A percentile compares a stretch with the other conserved stretches of the same genome.
phyloP scores from a whole-genome alignment of 164 flowering plant genomes.

The Annona cherimola region DNA sequence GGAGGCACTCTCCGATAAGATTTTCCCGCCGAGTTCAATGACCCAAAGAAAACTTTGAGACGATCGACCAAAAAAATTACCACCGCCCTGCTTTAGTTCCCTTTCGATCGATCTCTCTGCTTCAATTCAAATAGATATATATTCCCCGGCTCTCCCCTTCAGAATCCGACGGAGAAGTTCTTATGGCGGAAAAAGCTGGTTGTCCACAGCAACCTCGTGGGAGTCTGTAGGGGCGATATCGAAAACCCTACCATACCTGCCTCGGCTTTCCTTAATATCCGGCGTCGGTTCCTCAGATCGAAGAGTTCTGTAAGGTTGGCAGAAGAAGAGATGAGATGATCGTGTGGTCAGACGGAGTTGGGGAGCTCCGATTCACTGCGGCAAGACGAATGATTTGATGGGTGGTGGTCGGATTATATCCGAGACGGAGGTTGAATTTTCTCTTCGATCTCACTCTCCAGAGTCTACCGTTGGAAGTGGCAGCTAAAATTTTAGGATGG shows the following conservation, averaged over 20 bases:
- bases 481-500: neutral
- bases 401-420: neutral
- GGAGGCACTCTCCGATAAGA: neutral
- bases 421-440: neutral
- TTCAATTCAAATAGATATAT: neutral
- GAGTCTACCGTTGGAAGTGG: neutral
- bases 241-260: constrained; percentile 75
- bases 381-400: no score
- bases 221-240: constrained; percentile 62
- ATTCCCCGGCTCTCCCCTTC: neutral
- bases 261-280: neutral
- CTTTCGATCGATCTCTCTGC: neutral
- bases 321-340: no score
- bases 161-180: constrained; percentile 51
- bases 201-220: constrained; percentile 71
- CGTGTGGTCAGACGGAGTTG: no score
- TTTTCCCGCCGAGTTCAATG: neutral
- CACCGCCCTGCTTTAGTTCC: neutral
- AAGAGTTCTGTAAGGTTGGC: neutral
- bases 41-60: no score
- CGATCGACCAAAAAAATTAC: neutral
- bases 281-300: neutral
- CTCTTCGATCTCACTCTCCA: neutral
- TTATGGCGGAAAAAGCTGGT: constrained; percentile 94
- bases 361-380: no score